These are phyloP conservation scores for Colletotrichum spinosum DNA, from an alignment of 2,329 filamentous ascomycete species.

Conservation along the genomic window DNA sequence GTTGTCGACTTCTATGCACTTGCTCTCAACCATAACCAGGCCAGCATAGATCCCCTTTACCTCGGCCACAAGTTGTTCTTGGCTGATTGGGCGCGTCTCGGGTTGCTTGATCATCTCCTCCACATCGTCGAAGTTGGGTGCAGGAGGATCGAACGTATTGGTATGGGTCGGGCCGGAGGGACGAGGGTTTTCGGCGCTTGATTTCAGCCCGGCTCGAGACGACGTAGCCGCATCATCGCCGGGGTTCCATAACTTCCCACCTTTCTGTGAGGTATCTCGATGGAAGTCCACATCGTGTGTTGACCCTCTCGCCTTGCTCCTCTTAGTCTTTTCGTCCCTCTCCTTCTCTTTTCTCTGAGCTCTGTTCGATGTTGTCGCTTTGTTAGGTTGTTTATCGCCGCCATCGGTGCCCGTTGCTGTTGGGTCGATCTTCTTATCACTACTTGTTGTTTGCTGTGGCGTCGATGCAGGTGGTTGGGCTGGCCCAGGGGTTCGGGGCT, in stretches of 20 bases:
- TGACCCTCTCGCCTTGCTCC: background rate
- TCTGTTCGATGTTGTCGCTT: too few species aligned
- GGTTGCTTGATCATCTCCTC: conserved; percentile 57
- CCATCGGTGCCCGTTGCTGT: too few species aligned
- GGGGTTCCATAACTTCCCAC: background rate
- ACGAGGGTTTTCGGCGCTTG: background rate
- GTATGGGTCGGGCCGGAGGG: rapidly evolving
- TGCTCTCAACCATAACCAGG: conserved; percentile 86
- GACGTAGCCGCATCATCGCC: background rate
- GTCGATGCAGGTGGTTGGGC: too few species aligned
- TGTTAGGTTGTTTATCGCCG: too few species aligned
- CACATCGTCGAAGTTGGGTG: rapidly evolving
- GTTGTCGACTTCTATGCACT: conserved; percentile 86
- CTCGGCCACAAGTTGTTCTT: conserved; percentile 83
- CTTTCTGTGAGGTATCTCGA: background rate
- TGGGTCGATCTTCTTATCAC: too few species aligned
- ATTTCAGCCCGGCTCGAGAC: background rate
- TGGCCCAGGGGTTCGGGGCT: too few species aligned
- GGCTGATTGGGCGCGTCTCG: conserved; percentile 76
- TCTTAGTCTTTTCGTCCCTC: background rate
- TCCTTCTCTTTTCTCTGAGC: too few species aligned
- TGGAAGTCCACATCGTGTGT: background rate
- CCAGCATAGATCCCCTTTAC: conserved; percentile 88
- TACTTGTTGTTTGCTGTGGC: too few species aligned
- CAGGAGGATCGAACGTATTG: rapidly evolving